A percentile compares a stretch with the other conserved stretches of the same genome.
Evolutionary conservation across 257 asterid genomes (phyloP).

Genomic region (Penstemon davidsonii): DNA sequence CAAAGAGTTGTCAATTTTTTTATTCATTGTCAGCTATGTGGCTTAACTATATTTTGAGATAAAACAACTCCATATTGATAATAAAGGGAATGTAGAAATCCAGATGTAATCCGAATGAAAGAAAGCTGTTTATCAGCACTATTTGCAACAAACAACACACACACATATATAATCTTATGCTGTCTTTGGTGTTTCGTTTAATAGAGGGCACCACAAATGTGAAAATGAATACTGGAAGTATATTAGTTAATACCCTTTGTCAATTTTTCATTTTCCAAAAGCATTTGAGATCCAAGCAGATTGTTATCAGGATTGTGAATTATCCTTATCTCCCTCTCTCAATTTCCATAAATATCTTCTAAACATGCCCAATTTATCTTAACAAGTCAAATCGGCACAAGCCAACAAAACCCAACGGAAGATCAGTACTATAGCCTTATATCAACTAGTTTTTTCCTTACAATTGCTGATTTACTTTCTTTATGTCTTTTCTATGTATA

Average conservation of each 20-base stretch:
- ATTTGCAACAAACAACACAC: background rate
- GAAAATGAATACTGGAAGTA: background rate
- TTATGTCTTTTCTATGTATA: background rate
- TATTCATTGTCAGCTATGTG: background rate
- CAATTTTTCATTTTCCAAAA: constrained; percentile 15
- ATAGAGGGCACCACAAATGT: background rate
- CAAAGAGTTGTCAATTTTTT: background rate
- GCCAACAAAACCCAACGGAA: constrained; percentile 5
- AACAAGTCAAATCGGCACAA: constrained; percentile 8
- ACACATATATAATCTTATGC: background rate
- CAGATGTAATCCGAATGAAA: too few species aligned
- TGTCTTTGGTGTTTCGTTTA: background rate
- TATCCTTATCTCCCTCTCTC: too few species aligned
- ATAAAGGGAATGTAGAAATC: too few species aligned
- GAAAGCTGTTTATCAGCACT: background rate
- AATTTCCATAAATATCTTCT: background rate
- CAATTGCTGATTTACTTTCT: background rate
- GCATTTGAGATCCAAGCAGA: background rate
- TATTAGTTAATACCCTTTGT: constrained; percentile 5
- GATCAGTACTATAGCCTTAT: background rate
- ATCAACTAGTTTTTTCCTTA: constrained; percentile 6
- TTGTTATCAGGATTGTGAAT: background rate
- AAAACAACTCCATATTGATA: background rate
- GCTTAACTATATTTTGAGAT: background rate
- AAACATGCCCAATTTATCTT: background rate